Percentiles rank a stretch among this genome's conserved stretches.
phyloP scores from a whole-genome alignment of 306 rosid species.

The Vachellia pachyceras region DNA sequence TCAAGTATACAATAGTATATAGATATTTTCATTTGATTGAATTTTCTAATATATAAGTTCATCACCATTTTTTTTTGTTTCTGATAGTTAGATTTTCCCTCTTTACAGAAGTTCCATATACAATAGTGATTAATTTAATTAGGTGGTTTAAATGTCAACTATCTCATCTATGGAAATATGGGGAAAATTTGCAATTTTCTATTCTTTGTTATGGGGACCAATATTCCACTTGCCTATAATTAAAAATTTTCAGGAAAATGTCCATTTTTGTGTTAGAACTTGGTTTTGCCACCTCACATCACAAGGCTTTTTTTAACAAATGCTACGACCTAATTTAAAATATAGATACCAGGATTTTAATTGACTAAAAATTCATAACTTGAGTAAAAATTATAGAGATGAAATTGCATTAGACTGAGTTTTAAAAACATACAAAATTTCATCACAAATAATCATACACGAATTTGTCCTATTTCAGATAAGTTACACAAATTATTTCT shows the following conservation, averaged over 20 bases:
- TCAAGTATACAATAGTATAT: neutral
- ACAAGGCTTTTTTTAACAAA: neutral
- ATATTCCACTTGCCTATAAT: neutral
- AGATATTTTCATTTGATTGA: neutral
- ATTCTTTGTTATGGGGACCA: neutral
- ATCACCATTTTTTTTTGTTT: neutral
- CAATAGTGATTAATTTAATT: neutral
- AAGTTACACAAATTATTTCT: neutral
- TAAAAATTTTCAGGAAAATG: neutral
- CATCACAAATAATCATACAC: neutral
- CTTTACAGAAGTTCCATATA: neutral
- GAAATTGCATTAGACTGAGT: no score
- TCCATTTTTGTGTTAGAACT: neutral
- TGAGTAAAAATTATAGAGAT: no score
- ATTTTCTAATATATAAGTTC: neutral
- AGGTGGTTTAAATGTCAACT: neutral
- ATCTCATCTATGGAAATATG: neutral
- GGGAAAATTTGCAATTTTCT: constrained; percentile 13
- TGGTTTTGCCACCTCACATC: neutral
- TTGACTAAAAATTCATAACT: no score
- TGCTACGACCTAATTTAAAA: neutral
- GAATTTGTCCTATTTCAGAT: neutral
- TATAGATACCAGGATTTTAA: no score
- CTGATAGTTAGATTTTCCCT: neutral
- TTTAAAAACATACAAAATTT: neutral